A percentile compares a stretch with the other conserved stretches of the same genome.
Conservation (phyloP, 1,284 basidiomycete species). For the Microbotryum scabiosae region DNA sequence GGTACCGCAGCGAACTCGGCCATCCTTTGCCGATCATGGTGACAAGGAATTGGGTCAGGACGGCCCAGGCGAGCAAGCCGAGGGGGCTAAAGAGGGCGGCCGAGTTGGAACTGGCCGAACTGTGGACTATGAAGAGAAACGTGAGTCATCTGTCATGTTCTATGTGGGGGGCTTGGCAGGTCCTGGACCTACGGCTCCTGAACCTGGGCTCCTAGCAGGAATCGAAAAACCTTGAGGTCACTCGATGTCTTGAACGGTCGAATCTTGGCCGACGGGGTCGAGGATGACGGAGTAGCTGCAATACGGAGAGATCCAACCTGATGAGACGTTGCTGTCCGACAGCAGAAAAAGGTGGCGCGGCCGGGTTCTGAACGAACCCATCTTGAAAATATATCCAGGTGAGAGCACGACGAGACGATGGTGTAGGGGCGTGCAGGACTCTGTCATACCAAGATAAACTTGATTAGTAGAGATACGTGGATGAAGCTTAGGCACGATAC, state of each 20-base stretch:
- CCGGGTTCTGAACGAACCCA: no score
- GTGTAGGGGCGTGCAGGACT: no score
- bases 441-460: no score
- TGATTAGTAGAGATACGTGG: no score
- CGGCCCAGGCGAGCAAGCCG: constrained; percentile 11
- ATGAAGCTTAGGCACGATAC: no score
- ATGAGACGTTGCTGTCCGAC: no score
- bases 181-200: constrained; percentile 24
- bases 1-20: constrained; percentile 14
- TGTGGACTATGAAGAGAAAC: not conserved
- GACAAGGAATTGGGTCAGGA: constrained; percentile 14
- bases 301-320: no score
- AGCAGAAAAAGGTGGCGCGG: no score
- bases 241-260: constrained; percentile 11
- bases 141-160: not conserved
- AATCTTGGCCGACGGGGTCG: constrained; percentile 18
- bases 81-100: constrained; percentile 14
- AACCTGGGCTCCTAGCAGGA: constrained; percentile 19
- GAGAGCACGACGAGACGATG: no score
- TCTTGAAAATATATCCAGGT: no score
- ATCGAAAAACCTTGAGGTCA: constrained; percentile 24
- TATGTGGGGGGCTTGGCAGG: not conserved
- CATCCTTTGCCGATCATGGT: constrained; percentile 11
- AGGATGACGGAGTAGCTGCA: no score
- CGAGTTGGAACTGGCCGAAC: constrained; percentile 24